phyloP scores from a whole-genome alignment of 1,284 basidiomycete species.

The Polyporus tsugae region DNA sequence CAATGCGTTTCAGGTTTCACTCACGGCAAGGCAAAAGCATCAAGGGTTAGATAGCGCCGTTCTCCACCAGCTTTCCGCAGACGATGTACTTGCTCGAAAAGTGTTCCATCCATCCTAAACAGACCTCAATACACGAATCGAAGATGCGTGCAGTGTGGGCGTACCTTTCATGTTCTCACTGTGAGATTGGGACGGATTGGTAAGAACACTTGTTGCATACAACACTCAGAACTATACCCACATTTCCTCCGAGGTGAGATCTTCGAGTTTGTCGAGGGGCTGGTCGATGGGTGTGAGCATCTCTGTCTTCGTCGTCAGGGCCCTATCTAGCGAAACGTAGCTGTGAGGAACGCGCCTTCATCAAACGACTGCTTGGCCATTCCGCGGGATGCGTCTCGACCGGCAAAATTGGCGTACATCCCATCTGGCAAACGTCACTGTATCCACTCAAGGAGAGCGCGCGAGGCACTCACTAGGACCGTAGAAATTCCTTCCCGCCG shows the following conservation, averaged over 20 bases:
- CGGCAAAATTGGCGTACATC: constrained; percentile 97
- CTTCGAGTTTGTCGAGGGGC: constrained; percentile 84
- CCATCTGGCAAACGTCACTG: constrained; percentile 62
- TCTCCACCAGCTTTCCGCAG: constrained; percentile 86
- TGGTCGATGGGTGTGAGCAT: constrained; percentile 91
- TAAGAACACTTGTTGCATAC: neutral
- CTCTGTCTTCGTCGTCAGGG: constrained; percentile 54
- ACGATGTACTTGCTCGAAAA: constrained; percentile 89
- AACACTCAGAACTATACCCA: constrained; percentile 50
- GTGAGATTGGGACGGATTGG: constrained; percentile 48
- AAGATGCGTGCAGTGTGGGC: neutral
- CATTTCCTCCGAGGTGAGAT: constrained; percentile 86
- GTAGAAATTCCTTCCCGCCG: constrained; percentile 89
- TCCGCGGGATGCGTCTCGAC: constrained; percentile 91
- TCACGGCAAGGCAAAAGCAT: constrained; percentile 4
- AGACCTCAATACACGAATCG: neutral
- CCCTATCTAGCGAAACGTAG: neutral
- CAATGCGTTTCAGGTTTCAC: neutral
- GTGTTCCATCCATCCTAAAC: constrained; percentile 86
- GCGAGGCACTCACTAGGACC: constrained; percentile 75
- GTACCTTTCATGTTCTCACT: constrained; percentile 91
- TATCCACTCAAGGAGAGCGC: neutral
- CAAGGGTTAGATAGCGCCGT: constrained; percentile 46
- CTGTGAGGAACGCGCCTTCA: constrained; percentile 59
- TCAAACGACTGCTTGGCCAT: constrained; percentile 99